Percentiles rank a stretch among this genome's conserved stretches.
Conservation (phyloP, 495 filamentous ascomycete genomes). For the Lasiosphaeria hispida region DNA sequence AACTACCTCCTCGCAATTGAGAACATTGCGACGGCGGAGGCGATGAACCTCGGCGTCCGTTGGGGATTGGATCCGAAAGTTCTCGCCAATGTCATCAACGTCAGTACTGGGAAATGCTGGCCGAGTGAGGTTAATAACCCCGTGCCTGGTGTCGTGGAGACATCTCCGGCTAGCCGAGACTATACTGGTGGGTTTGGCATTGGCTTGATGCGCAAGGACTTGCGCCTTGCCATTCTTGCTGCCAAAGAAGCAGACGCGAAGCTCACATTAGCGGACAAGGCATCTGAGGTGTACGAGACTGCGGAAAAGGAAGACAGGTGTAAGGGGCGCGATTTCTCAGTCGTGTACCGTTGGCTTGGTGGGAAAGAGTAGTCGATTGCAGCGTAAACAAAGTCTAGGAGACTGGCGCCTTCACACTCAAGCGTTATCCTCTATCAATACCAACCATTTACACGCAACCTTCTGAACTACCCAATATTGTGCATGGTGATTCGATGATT, state of each 20-base stretch:
- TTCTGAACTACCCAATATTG: no score
- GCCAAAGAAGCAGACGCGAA: conserved; percentile 65
- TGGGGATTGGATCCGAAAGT: conserved; percentile 80
- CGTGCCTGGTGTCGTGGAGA: conserved; percentile 76
- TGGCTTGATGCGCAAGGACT: conserved; percentile 80
- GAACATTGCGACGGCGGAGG: conserved; percentile 89
- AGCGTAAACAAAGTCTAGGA: background rate
- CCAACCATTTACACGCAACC: no score
- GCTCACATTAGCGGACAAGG: conserved; percentile 62
- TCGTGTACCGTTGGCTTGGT: conserved; percentile 74
- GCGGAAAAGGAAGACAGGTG: conserved; percentile 57
- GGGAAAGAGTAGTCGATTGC: conserved; percentile 39
- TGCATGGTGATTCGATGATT: no score
- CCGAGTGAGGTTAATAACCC: conserved; percentile 91
- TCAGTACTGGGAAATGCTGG: conserved; percentile 86
- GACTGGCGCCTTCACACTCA: background rate
- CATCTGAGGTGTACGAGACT: conserved; percentile 65
- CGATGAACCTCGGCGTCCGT: conserved; percentile 85
- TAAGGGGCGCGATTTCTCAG: conserved; percentile 77
- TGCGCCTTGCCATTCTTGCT: conserved; percentile 69
- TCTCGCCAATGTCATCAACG: conserved; percentile 77
- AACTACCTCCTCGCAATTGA: conserved; percentile 91
- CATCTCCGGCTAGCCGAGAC: conserved; percentile 66
- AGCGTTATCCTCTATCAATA: no score
- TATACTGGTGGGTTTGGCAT: conserved; percentile 85